These are phyloP conservation scores for Trifolium repens DNA, from an alignment of 306 rosid genomes.

Conservation along the genomic window DNA sequence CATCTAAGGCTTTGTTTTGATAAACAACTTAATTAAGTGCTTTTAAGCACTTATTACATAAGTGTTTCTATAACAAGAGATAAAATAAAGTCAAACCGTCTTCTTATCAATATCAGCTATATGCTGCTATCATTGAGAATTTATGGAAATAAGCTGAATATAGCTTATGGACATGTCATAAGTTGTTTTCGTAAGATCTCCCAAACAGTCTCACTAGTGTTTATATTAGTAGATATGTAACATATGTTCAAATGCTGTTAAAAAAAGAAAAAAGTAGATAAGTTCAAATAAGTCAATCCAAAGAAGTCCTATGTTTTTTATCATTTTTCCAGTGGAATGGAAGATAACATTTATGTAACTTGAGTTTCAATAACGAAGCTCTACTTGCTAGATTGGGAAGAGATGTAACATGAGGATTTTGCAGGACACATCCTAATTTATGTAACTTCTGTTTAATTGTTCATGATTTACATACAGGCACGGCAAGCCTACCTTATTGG, in stretches of 20 bases:
- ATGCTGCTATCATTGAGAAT: neutral
- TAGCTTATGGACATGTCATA: neutral
- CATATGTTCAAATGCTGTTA: too few species aligned
- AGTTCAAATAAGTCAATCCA: neutral
- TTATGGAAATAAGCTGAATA: neutral
- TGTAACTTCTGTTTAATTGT: slow-evolving; percentile 33
- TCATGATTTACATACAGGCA: slow-evolving; percentile 65
- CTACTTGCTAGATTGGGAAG: slow-evolving; percentile 15
- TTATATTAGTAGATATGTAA: neutral
- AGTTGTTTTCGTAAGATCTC: neutral
- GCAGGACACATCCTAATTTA: slow-evolving; percentile 29
- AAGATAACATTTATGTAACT: slow-evolving; percentile 28
- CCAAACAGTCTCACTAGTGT: neutral
- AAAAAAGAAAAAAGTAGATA: too few species aligned
- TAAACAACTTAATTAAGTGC: neutral
- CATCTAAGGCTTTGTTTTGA: neutral
- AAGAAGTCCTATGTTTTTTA: neutral
- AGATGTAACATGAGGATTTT: slow-evolving; percentile 12
- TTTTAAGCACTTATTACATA: neutral
- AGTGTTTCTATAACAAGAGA: neutral
- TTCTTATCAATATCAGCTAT: neutral
- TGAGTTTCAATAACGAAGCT: slow-evolving; percentile 18
- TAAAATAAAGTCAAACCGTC: neutral
- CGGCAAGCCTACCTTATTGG: slow-evolving; percentile 93
- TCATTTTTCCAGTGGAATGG: neutral